A percentile compares a stretch with the other conserved stretches of the same genome.
Evolutionary conservation across 352 stramenopile species (phyloP).

Genomic region (Phytophthora idaei): DNA sequence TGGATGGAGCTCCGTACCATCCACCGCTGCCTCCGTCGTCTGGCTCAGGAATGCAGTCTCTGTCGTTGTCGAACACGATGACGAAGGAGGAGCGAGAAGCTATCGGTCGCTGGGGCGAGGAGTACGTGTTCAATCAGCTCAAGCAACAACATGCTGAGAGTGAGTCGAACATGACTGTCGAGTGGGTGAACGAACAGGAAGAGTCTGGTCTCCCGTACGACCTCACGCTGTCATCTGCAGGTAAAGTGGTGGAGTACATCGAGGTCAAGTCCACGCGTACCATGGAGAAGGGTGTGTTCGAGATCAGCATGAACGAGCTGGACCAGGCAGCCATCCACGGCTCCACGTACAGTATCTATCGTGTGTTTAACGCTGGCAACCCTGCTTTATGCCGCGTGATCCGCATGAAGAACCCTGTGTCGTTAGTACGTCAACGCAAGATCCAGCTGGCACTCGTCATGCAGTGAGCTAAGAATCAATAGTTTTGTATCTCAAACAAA

Average conservation of each 20-base stretch:
- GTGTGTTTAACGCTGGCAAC: constrained; percentile 86
- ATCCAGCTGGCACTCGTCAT: constrained; percentile 83
- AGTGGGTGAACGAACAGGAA: constrained; percentile 82
- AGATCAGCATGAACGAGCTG: constrained; percentile 91
- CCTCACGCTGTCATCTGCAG: constrained; percentile 56
- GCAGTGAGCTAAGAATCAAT: constrained; percentile 50
- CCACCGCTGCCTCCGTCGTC: constrained; percentile 12
- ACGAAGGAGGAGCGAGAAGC: constrained; percentile 75
- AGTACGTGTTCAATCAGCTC: constrained; percentile 84
- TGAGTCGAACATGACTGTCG: constrained; percentile 49
- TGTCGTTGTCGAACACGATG: constrained; percentile 58
- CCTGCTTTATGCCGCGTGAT: constrained; percentile 73
- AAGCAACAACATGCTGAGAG: constrained; percentile 44
- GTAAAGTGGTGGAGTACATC: constrained; percentile 75
- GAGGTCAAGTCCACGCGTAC: constrained; percentile 89
- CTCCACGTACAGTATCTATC: constrained; percentile 84
- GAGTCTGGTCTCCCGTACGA: constrained; percentile 88
- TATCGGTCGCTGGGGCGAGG: constrained; percentile 85
- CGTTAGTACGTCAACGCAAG: constrained; percentile 82
- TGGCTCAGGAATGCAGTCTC: constrained; percentile 16
- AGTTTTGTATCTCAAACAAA: constrained; percentile 1
- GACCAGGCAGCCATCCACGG: constrained; percentile 81
- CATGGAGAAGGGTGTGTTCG: constrained; percentile 87
- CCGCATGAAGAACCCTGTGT: constrained; percentile 84
- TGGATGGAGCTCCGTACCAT: constrained; percentile 17